phyloP scores from a whole-genome alignment of 495 filamentous ascomycete genomes.

The Letharia columbiana region DNA sequence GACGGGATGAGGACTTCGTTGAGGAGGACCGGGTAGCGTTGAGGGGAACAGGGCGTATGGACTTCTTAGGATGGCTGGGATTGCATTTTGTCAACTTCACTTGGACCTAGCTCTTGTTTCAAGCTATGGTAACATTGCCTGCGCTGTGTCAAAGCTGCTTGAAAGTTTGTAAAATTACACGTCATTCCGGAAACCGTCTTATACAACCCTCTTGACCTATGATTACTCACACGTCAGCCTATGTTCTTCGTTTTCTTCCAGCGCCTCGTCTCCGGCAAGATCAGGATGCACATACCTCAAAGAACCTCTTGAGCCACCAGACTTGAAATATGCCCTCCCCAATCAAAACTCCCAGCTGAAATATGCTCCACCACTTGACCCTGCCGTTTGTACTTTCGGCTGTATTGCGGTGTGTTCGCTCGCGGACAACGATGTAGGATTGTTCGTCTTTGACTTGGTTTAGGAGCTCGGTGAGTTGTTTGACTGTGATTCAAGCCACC shows the following conservation, averaged over 20 bases:
- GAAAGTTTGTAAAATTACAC: neutral
- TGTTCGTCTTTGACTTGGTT: conserved; percentile 95
- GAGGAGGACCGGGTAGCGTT: neutral
- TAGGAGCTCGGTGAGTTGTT: conserved; percentile 73
- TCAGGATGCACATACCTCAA: conserved; percentile 56
- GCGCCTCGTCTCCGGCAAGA: neutral
- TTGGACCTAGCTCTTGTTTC: neutral
- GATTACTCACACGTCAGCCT: neutral
- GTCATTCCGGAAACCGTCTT: neutral
- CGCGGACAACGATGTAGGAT: conserved; percentile 89
- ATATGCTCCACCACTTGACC: conserved; percentile 99
- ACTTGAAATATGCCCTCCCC: conserved; percentile 96
- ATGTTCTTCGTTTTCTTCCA: neutral
- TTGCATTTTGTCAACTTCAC: neutral
- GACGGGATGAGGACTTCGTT: neutral
- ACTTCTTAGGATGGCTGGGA: neutral
- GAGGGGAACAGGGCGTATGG: neutral
- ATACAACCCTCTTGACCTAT: conserved; percentile 14
- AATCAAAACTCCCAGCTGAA: conserved; percentile 81
- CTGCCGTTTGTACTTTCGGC: conserved; percentile 95
- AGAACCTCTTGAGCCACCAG: conserved; percentile 98
- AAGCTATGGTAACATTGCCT: too few species aligned
- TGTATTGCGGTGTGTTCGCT: conserved; percentile 93
- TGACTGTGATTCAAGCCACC: conserved; percentile 45
- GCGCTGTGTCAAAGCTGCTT: neutral